Conservation (phyloP, 495 filamentous ascomycete genomes). For the Immersiella caudata region DNA sequence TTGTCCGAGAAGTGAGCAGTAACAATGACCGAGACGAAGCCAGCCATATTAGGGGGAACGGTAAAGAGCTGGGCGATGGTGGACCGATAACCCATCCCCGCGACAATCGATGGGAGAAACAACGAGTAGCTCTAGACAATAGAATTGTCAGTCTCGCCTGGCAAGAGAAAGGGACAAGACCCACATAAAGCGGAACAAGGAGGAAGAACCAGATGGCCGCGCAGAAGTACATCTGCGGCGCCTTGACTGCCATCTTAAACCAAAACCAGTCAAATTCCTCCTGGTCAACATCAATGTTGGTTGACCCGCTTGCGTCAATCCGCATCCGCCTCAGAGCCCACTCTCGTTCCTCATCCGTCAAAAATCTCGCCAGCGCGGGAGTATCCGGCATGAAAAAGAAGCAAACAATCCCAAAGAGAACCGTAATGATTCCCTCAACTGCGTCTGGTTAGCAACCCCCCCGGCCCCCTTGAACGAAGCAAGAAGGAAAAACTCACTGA, state of each 20-base stretch:
- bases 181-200: slow-evolving; percentile 40
- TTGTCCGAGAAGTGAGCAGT: slow-evolving; percentile 54
- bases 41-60: slow-evolving; percentile 57
- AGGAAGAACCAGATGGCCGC: slow-evolving; percentile 48
- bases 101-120: slow-evolving; percentile 58
- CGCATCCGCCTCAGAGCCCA: slow-evolving; percentile 44
- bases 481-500: slow-evolving; percentile 22
- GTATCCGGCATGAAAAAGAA: slow-evolving; percentile 53
- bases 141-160: neutral
- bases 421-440: slow-evolving; percentile 49
- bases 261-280: slow-evolving; percentile 51
- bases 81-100: slow-evolving; percentile 53
- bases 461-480: neutral
- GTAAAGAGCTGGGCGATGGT: slow-evolving; percentile 59
- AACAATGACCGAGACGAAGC: slow-evolving; percentile 48
- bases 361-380: slow-evolving; percentile 44
- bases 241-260: slow-evolving; percentile 45
- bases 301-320: slow-evolving; percentile 47
- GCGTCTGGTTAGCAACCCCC: slow-evolving; percentile 7
- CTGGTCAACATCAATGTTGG: slow-evolving; percentile 40
- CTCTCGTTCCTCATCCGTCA: slow-evolving; percentile 41
- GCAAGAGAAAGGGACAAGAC: slow-evolving; percentile 11
- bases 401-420: slow-evolving; percentile 44
- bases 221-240: slow-evolving; percentile 47
- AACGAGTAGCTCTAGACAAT: slow-evolving; percentile 35